Evolutionary conservation across 805 yeast genomes (phyloP), one percentile per base, ranked within the genome.

Genomic region (Isabelozyma pseudorhagii): DNA sequence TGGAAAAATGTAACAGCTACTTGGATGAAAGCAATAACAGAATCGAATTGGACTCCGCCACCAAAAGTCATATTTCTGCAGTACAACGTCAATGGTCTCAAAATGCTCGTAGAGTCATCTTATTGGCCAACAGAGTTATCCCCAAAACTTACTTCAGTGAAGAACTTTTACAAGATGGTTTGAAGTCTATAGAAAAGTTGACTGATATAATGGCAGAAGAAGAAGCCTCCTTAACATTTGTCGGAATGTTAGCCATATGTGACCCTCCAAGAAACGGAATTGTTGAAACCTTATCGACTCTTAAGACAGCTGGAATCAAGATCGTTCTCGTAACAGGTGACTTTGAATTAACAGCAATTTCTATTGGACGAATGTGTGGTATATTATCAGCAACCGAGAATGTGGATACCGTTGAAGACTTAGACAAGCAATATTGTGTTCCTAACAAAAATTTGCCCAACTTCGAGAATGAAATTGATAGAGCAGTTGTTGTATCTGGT

Each of bases 261-360:
- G 80, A 75, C 57, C 80, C 79, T 5, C 75, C 76, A 46, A 66
- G 74, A 50, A 65, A 66, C 45, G 68, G 62, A 25, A 64, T 73
- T 36, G 63, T 55, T 34, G 60, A 59, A 13, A 74, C 72, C 14
- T 57, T 75, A 29, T 40, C 49, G 6, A 61, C 57, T 6, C 61
- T 74, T 36, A 66, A 68, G 48, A 58, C 50, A 17, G 79, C 79
- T 8, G 77, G 79, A 11, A 67, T 75, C 47, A 72, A 65, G 44
- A 60, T 69, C 13, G 66, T 67, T 6, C 74, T 75, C 78, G 71
- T 74, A 18, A 75, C 79, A n/a, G 84, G 84, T 50, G 85, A 80
- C 59, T 78, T 72, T 52, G 79, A 76, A 54, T 61, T 75, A 11
- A 80, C 83, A 28, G 84, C 80, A 0, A 66, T 74, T 36, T 71